Evolutionary conservation across 1,139 yeast genomes (phyloP).

Genomic region (Suhomyces wounanorum): DNA sequence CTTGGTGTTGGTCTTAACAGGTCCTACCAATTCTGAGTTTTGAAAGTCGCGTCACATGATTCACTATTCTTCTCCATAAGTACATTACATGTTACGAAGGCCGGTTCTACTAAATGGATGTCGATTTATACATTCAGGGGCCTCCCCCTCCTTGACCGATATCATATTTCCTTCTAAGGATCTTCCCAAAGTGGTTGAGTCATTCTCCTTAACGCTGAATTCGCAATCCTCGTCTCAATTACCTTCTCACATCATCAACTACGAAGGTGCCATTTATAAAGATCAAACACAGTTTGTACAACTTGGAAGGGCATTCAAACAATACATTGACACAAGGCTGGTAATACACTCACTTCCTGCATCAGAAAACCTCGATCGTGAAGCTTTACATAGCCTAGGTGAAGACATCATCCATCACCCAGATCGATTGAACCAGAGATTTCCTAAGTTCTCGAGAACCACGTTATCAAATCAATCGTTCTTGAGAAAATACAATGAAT

Average conservation of each 20-base stretch:
- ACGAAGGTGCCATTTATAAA: neutral
- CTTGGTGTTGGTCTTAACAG: neutral
- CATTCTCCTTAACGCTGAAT: slow-evolving; percentile 1
- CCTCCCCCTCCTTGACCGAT: slow-evolving; percentile 1
- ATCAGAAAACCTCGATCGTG: slow-evolving; percentile 1
- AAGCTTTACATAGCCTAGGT: slow-evolving; percentile 4
- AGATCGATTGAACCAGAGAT: neutral
- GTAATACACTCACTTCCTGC: neutral
- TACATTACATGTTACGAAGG: neutral
- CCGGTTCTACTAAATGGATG: neutral
- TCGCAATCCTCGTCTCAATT: neutral
- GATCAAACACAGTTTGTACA: slow-evolving; percentile 5
- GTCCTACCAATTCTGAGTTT: neutral
- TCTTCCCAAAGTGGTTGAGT: neutral
- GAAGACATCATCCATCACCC: neutral
- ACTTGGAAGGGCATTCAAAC: slow-evolving; percentile 10
- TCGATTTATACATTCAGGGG: slow-evolving; percentile 1
- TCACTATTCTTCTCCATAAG: no score
- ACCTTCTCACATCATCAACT: slow-evolving; percentile 2
- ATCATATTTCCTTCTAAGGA: slow-evolving; percentile 2
- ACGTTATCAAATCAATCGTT: slow-evolving; percentile 3
- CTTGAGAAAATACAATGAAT: slow-evolving; percentile 8
- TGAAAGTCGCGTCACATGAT: slow-evolving; percentile 4
- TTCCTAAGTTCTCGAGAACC: neutral
- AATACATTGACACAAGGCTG: slow-evolving; percentile 5